These are phyloP conservation scores for Beta lomatogona DNA, from an alignment of 179 eudicot species.

Conservation along the genomic window DNA sequence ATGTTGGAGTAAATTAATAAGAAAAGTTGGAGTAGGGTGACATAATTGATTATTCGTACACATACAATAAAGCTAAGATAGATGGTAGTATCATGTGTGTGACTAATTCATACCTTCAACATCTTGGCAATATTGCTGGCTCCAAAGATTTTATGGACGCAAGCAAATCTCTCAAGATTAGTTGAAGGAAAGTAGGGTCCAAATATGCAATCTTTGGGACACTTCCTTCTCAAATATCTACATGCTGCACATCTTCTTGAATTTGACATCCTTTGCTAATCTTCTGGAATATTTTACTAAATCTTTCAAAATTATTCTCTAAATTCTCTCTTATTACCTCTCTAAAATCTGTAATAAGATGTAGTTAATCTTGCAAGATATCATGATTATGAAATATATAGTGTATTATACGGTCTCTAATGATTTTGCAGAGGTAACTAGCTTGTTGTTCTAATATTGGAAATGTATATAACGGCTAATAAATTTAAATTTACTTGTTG, in stretches of 20 bases:
- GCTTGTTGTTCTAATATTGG: conserved; percentile 21
- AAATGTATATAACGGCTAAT: conserved; percentile 34
- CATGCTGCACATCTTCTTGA: conserved; percentile 60
- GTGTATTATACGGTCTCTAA: neutral
- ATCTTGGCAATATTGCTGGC: conserved; percentile 49
- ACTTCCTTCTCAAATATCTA: conserved; percentile 48
- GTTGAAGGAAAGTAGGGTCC: conserved; percentile 55
- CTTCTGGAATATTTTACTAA: neutral
- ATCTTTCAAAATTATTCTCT: conserved; percentile 9
- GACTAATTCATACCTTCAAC: conserved; percentile 37
- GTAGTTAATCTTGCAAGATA: conserved; percentile 22
- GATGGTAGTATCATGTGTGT: no score
- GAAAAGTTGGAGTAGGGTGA: no score
- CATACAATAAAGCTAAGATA: neutral
- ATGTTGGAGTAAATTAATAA: no score
- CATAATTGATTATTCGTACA: neutral
- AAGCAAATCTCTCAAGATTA: conserved; percentile 44
- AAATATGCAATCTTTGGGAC: conserved; percentile 54
- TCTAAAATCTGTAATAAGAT: conserved; percentile 12
- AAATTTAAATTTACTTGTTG: neutral
- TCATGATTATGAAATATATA: conserved; percentile 1
- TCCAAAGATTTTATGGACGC: conserved; percentile 58
- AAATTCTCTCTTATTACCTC: neutral
- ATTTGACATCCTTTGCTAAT: conserved; percentile 36
- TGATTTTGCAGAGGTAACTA: neutral